phyloP scores from a whole-genome alignment of 768 basidiomycete species.

The Rhodotorula sphaerocarpa region DNA sequence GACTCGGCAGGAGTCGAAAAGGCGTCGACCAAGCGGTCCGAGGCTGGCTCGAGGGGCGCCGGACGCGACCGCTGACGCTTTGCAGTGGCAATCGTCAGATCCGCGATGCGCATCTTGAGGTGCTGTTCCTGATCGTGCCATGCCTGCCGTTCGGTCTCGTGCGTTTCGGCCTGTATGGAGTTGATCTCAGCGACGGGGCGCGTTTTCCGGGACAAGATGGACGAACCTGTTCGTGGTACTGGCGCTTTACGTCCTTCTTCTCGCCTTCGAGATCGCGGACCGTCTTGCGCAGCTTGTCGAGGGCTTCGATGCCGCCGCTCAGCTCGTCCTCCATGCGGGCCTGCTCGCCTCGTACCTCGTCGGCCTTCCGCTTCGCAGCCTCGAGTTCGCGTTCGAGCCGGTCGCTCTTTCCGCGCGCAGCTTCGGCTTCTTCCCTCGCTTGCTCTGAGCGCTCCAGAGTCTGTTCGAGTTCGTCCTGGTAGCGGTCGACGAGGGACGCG shows the following conservation, averaged over 20 bases:
- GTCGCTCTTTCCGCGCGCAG: neutral
- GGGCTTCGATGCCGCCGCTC: slow-evolving; percentile 68
- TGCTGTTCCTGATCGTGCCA: slow-evolving; percentile 92
- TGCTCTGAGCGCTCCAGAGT: neutral
- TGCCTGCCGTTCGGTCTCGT: slow-evolving; percentile 83
- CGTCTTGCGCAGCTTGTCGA: slow-evolving; percentile 70
- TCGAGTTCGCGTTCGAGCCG: slow-evolving; percentile 1
- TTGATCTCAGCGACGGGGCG: slow-evolving; percentile 30
- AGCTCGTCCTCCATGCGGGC: slow-evolving; percentile 62
- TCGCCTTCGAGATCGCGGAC: slow-evolving; percentile 81
- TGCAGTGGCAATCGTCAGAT: slow-evolving; percentile 54
- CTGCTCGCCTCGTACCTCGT: slow-evolving; percentile 8
- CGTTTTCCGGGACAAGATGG: neutral
- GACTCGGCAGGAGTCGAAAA: no score
- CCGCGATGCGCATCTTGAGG: slow-evolving; percentile 80
- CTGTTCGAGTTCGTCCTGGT: neutral
- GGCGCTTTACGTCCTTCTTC: slow-evolving; percentile 67
- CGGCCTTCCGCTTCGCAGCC: neutral
- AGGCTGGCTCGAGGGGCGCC: no score
- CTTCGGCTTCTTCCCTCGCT: neutral
- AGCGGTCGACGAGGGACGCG: slow-evolving; percentile 4
- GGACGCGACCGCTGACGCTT: slow-evolving; percentile 42
- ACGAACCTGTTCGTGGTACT: slow-evolving; percentile 82
- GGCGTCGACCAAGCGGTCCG: no score
- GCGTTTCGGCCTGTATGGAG: slow-evolving; percentile 60